Base-by-base conservation (phyloP, 139 green algal genomes). In the Eudorina sp. region DNA sequence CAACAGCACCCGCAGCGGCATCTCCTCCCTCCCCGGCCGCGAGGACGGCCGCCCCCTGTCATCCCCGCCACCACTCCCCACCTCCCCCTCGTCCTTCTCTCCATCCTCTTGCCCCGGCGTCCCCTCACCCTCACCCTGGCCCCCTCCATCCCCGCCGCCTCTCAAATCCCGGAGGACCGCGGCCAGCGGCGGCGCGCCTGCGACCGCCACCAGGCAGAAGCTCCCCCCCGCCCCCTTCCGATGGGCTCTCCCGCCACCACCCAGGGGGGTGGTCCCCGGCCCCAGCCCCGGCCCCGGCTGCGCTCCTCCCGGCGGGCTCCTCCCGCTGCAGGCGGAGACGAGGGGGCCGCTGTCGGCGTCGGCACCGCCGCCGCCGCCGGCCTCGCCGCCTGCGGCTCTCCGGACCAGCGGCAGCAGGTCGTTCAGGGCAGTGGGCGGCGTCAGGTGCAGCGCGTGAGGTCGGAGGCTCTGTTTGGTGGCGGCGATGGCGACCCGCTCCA, bases 401-500 rank as follows among this genome's bases (percentile, higher is more conserved):
- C 46, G 81, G n/a, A 87, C 64, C 81, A 79, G 45, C 46, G 62
- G 81, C 81, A 78, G 62, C 80, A 92, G 46, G 25, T 92, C 83
- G 31, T 80, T 14, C 53, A 97, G 27, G 2, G 19, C 27, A 19
- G 62, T 53, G 31, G 92, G 92, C 38, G 90, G 48, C 21, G 72
- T 38, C 40, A 98, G 66, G 25, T 68, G 40, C 86, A 98, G 89
- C 31, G 25, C 83, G 72, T 97, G 94, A 1, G 88, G 73, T 25
- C 97, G 85, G 34, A 98, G 91, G 68, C 91, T 96, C 88, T 99
- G 97, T 92, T 99, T 99, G 40, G 88, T 96, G 27, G 96, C 97
- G 21, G 97, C 93, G 13, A 91, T 73, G 4, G 96, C 95, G n/a
- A 99, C 90, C 1, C 97, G 86, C 69, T 95, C 94, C 94, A 98